Base-by-base conservation (phyloP, 2,329 filamentous ascomycete species). In the Epicoccum nigrum region DNA sequence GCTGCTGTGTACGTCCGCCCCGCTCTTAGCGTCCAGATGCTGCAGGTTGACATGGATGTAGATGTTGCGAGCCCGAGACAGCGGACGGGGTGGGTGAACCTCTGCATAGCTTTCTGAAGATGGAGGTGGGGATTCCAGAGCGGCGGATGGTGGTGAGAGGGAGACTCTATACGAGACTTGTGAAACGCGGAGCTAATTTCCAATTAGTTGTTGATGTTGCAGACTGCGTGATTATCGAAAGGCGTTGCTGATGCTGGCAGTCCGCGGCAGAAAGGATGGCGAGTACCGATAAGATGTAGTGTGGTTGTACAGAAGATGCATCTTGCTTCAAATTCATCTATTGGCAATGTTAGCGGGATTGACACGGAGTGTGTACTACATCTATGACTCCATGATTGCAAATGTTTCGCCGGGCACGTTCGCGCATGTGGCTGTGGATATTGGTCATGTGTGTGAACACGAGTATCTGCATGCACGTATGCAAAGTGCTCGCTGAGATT, bases 91-190 rank as follows among this genome's bases (percentile, higher is more conserved):
- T 44, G 37, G 51, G 35, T 13, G 49, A 27, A 54, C 47, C 32
- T 31, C 54, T 61, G 58, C 43, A 61, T 45, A 51, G 45, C 51
- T 45, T 27, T 51, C 56, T 53, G 38, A 34, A 58, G 51, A 13
- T 13, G 45, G 41, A 9, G 16, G 33, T 19, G 28, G 28, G 27
- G 16, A 2, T 37, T 32, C 47, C 51, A 43, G 46, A 45, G 34
- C 41, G 21, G 31, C 25, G 33, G 52, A 21, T 31, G 28, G 23
- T 31, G 41, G 51, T 55, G 33, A 32, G 51, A 60, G 44, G 35
- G 23, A 41, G 35, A 31, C 30, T 54, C 44, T 45, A 35, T 51
- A 39, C 23, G 35, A 50, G 45, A 49, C 37, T 6, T 37, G 35
- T 51, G 38, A 15, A 47, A 47, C 54, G 13, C 20, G n/a, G 28